phyloP scores from a whole-genome alignment of 1,139 yeast species.

The Yamadazyma dushanensis region DNA sequence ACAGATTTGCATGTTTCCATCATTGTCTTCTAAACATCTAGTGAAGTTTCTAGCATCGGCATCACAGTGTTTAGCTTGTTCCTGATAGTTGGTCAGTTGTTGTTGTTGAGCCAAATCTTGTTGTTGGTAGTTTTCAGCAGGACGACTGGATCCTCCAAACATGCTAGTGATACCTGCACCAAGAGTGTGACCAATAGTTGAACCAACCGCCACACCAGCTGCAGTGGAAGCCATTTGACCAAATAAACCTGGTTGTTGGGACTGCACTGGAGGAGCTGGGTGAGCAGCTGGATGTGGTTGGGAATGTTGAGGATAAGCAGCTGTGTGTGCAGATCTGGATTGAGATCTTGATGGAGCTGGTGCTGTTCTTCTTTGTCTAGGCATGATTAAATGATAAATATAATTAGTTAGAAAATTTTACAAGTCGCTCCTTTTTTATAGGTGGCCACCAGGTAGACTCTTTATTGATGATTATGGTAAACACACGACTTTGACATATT shows the following conservation, averaged over 20 bases:
- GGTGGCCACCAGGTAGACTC: too few species aligned
- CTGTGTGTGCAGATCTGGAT: constrained; percentile 73
- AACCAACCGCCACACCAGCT: constrained; percentile 99
- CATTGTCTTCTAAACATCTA: constrained; percentile 88
- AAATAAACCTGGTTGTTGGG: constrained; percentile 75
- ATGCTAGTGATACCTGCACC: constrained; percentile 91
- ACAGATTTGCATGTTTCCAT: constrained; percentile 95
- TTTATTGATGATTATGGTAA: too few species aligned
- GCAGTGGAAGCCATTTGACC: constrained; percentile 99
- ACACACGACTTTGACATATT: too few species aligned
- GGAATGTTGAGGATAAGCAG: constrained; percentile 54
- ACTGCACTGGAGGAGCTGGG: constrained; percentile 42
- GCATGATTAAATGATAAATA: constrained; percentile 31
- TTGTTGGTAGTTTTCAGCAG: constrained; percentile 34
- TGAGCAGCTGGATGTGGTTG: constrained; percentile 29
- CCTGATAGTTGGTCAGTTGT: constrained; percentile 41
- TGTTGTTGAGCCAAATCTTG: constrained; percentile 34
- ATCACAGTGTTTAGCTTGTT: constrained; percentile 70
- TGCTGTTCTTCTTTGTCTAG: constrained; percentile 67
- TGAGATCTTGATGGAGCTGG: constrained; percentile 55
- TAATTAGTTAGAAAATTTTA: constrained; percentile 3
- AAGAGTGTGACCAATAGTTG: constrained; percentile 92
- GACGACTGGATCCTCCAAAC: constrained; percentile 79
- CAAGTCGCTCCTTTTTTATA: not conserved
- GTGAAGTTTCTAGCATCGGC: constrained; percentile 93